Percentiles rank a stretch among this genome's conserved stretches.
Evolutionary conservation across 768 basidiomycete species (phyloP).

Genomic region (Lactarius deliciosus): DNA sequence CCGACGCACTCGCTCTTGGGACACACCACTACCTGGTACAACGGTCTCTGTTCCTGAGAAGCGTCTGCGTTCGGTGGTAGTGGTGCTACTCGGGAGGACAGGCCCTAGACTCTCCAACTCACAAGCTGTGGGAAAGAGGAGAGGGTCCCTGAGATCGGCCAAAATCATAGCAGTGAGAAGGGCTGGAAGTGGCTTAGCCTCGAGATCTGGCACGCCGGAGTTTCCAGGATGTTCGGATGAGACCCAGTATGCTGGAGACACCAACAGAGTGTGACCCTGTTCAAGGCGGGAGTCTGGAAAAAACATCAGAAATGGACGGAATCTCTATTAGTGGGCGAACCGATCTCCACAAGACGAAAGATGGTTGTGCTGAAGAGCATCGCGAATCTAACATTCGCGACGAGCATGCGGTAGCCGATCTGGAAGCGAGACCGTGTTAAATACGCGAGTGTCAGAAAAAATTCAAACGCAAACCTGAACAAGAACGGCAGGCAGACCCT

Average conservation of each 20-base stretch:
- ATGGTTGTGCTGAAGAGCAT: constrained; percentile 15
- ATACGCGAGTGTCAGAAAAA: not conserved
- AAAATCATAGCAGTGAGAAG: constrained; percentile 17
- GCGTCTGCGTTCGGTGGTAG: not conserved
- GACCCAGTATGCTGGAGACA: constrained; percentile 18
- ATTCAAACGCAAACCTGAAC: constrained; percentile 12
- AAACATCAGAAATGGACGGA: not conserved
- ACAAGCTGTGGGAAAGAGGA: constrained; percentile 5
- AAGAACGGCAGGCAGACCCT: constrained; percentile 15
- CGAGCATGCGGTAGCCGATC: constrained; percentile 21
- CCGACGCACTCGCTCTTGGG: constrained; percentile 14
- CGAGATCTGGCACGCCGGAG: constrained; percentile 1
- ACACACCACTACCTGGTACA: not conserved
- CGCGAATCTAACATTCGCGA: constrained; percentile 12
- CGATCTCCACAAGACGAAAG: constrained; percentile 18
- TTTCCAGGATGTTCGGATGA: constrained; percentile 3
- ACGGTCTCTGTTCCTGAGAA: not conserved
- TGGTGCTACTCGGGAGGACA: not conserved
- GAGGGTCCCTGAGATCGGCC: not conserved
- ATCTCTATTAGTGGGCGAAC: not conserved
- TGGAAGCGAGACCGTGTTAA: not conserved
- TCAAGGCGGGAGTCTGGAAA: constrained; percentile 5
- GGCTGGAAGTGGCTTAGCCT: constrained; percentile 13
- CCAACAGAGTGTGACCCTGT: constrained; percentile 11
- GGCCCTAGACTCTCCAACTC: not conserved